These are phyloP conservation scores for Austroboletus novae-zelandiae DNA, from an alignment of 1,284 basidiomycete genomes.

Conservation along the genomic window DNA sequence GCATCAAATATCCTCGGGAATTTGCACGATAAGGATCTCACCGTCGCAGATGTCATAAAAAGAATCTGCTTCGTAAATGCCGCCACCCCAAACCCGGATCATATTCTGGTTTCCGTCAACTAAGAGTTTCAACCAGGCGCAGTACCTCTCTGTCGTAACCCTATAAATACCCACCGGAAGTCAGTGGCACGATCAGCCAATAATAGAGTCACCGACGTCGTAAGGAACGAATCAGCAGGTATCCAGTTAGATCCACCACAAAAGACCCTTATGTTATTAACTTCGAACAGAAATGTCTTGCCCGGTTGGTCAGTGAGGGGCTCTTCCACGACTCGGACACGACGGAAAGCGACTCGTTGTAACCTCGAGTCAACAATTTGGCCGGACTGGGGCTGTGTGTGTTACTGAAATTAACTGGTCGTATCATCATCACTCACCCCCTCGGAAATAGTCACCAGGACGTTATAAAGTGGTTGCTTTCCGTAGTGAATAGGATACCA, in stretches of 20 bases:
- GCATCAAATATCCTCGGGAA: conserved; percentile 2
- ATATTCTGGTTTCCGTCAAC: conserved; percentile 84
- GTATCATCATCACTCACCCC: conserved; percentile 36
- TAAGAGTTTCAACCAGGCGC: conserved; percentile 70
- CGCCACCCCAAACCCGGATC: conserved; percentile 83
- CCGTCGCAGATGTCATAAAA: conserved; percentile 84
- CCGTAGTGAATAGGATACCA: conserved; percentile 90
- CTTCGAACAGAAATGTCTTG: conserved; percentile 81
- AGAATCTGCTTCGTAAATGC: conserved; percentile 73
- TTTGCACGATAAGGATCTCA: conserved; percentile 26
- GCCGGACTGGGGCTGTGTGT: conserved; percentile 41
- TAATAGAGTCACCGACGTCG: conserved; percentile 48
- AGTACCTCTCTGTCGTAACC: conserved; percentile 58
- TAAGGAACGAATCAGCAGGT: conserved; percentile 85
- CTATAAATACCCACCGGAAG: conserved; percentile 26
- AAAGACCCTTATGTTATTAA: conserved; percentile 87
- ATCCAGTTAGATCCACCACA: conserved; percentile 94
- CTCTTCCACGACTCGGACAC: conserved; percentile 73
- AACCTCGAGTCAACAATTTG: conserved; percentile 48
- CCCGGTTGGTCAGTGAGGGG: conserved; percentile 71
- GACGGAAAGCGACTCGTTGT: conserved; percentile 73
- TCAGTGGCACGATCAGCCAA: conserved; percentile 1
- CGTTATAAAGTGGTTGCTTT: conserved; percentile 70
- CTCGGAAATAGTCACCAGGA: conserved; percentile 53
- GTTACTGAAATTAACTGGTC: conserved; percentile 1